A percentile compares a stretch with the other conserved stretches of the same genome.
These are phyloP conservation scores for Gynochthodes officinalis DNA, from an alignment of 257 asterid genomes.

Conservation along the genomic window DNA sequence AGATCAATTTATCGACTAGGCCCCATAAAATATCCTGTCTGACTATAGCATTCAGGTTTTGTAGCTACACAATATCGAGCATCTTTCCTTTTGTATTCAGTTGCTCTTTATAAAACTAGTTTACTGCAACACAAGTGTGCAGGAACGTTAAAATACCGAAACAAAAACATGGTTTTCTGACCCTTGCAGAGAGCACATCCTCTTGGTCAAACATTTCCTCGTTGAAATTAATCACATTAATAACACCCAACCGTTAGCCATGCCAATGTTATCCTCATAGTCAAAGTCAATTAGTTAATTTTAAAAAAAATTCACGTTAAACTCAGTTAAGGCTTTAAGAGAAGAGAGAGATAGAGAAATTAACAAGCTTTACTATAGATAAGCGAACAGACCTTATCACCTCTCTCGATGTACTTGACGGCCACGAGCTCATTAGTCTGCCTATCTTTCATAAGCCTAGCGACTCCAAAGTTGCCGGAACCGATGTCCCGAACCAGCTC, in stretches of 20 bases:
- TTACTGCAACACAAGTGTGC: not conserved
- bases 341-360: not conserved
- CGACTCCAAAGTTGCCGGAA: slow-evolving; percentile 97
- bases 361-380: not conserved
- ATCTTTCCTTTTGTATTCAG: not conserved
- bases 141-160: no score
- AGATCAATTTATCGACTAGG: no score
- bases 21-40: not conserved
- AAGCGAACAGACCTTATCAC: slow-evolving; percentile 79
- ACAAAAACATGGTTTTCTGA: no score
- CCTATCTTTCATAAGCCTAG: slow-evolving; percentile 89
- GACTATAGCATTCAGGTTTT: not conserved
- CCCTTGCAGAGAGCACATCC: not conserved
- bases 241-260: not conserved
- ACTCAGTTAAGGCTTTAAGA: not conserved
- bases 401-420: slow-evolving; percentile 97
- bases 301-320: not conserved
- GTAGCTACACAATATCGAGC: not conserved
- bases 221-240: not conserved
- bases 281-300: not conserved
- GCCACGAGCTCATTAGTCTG: slow-evolving; percentile 88
- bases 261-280: not conserved
- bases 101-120: not conserved
- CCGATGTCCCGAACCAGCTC: slow-evolving; percentile 92
- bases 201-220: not conserved